These are phyloP conservation scores for Beverwykella pulmonaria DNA, from an alignment of 495 filamentous ascomycete species.

Conservation along the genomic window DNA sequence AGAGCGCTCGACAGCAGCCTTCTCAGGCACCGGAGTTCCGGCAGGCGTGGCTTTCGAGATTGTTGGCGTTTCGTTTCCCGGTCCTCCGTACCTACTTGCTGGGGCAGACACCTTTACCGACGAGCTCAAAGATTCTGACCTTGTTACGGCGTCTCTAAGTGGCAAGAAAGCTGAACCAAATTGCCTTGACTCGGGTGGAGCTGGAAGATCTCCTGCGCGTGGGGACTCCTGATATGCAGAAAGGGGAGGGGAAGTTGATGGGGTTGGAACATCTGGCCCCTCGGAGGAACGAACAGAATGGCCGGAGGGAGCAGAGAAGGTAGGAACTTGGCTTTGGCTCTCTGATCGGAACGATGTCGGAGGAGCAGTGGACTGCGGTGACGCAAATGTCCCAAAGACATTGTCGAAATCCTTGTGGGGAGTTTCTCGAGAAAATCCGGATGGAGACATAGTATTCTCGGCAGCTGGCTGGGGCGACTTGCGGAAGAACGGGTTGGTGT, in stretches of 20 bases:
- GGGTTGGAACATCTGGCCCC: conserved; percentile 54
- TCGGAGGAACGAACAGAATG: conserved; percentile 57
- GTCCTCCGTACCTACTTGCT: conserved; percentile 67
- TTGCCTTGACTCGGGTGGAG: conserved; percentile 69
- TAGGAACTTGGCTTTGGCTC: conserved; percentile 46
- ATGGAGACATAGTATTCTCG: conserved; percentile 62
- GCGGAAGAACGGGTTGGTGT: conserved; percentile 88
- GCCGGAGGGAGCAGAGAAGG: conserved; percentile 50
- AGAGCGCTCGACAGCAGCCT: conserved; percentile 41
- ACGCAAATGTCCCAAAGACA: conserved; percentile 78
- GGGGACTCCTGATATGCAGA: conserved; percentile 59
- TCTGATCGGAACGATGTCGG: conserved; percentile 70
- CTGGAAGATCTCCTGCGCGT: conserved; percentile 56
- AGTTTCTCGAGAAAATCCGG: conserved; percentile 53
- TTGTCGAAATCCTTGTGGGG: conserved; percentile 79
- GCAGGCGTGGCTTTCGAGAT: conserved; percentile 47
- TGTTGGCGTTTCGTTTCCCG: conserved; percentile 63
- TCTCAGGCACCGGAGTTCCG: conserved; percentile 54
- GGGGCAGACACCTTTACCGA: conserved; percentile 83
- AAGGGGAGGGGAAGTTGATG: conserved; percentile 63
- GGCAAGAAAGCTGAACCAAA: conserved; percentile 72
- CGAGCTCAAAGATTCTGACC: conserved; percentile 69
- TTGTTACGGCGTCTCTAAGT: conserved; percentile 56
- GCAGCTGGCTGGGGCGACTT: conserved; percentile 65
- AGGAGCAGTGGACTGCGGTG: conserved; percentile 43